These are phyloP conservation scores for Penicillium hordei DNA, from an alignment of 2,329 filamentous ascomycete genomes.

Conservation along the genomic window DNA sequence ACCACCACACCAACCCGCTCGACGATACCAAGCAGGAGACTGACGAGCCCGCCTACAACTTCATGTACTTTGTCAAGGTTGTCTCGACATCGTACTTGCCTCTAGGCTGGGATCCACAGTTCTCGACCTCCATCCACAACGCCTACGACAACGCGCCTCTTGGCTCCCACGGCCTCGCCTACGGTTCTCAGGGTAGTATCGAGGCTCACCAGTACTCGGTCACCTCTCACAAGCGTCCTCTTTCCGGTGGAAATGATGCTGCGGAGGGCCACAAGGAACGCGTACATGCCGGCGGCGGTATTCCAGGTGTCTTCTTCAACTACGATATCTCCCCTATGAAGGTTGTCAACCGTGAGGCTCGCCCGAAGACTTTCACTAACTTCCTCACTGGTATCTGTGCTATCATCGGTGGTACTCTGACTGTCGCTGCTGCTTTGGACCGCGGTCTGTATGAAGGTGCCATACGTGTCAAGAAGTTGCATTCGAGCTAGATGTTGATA, in stretches of 20 bases:
- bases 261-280: conserved; percentile 90
- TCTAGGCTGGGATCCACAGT: conserved; percentile 75
- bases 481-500: conserved; percentile 50
- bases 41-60: conserved; percentile 83
- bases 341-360: conserved; percentile 92
- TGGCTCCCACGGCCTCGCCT: conserved; percentile 67
- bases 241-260: conserved; percentile 78
- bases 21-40: conserved; percentile 77
- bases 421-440: conserved; percentile 91
- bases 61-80: conserved; percentile 99
- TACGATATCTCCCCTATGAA: conserved; percentile 99
- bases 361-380: conserved; percentile 82
- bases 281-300: conserved; percentile 83
- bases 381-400: conserved; percentile 95
- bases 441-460: conserved; percentile 87
- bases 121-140: conserved; percentile 39
- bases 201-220: conserved; percentile 99
- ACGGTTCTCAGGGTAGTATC: conserved; percentile 71
- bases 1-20: conserved; percentile 82
- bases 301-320: conserved; percentile 97
- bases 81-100: conserved; percentile 94
- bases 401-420: conserved; percentile 90
- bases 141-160: conserved; percentile 59
- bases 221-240: conserved; percentile 89
- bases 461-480: conserved; percentile 82